A percentile compares a stretch with the other conserved stretches of the same genome.
Evolutionary conservation across 2,329 filamentous ascomycete genomes (phyloP).

Genomic region (Malbranchea zuffiana): DNA sequence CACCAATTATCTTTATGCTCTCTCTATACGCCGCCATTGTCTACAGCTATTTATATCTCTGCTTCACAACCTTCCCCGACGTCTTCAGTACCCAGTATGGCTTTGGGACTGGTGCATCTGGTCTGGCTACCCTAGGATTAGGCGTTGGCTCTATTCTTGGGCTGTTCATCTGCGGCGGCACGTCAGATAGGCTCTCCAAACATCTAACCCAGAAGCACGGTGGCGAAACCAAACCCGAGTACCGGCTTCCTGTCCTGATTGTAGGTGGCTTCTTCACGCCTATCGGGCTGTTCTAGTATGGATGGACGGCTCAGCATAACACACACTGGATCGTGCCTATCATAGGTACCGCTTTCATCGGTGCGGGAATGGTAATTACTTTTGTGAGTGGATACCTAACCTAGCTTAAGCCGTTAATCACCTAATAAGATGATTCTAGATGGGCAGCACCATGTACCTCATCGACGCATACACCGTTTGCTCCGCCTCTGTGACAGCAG

Average conservation of each 20-base stretch:
- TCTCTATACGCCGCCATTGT: constrained; percentile 18
- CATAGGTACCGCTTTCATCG: constrained; percentile 40
- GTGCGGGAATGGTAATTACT: constrained; percentile 15
- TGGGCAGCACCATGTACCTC: constrained; percentile 19
- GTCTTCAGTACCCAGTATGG: constrained; percentile 36
- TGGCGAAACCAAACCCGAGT: constrained; percentile 25
- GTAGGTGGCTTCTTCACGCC: constrained; percentile 8
- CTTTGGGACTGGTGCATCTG: constrained; percentile 17
- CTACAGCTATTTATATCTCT: constrained; percentile 18
- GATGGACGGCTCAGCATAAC: constrained; percentile 23
- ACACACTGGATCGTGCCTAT: constrained; percentile 40
- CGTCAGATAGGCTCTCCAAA: constrained; percentile 13
- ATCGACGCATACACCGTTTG: constrained; percentile 23
- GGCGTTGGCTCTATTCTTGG: constrained; percentile 32
- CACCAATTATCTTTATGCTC: constrained; percentile 16
- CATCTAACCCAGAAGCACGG: constrained; percentile 18
- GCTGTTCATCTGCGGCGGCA: constrained; percentile 10
- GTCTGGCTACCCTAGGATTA: constrained; percentile 34
- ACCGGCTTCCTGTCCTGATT: constrained; percentile 13
- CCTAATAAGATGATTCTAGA: constrained; percentile 8
- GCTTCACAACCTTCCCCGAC: constrained; percentile 43
- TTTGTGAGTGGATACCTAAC: constrained; percentile 13
- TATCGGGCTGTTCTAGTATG: constrained; percentile 15
- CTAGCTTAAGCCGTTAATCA: constrained; percentile 14
- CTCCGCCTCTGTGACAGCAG: constrained; percentile 34